A percentile compares a stretch with the other conserved stretches of the same genome.
Conservation (phyloP, 805 yeast genomes). For the Yarrowia sp. region DNA sequence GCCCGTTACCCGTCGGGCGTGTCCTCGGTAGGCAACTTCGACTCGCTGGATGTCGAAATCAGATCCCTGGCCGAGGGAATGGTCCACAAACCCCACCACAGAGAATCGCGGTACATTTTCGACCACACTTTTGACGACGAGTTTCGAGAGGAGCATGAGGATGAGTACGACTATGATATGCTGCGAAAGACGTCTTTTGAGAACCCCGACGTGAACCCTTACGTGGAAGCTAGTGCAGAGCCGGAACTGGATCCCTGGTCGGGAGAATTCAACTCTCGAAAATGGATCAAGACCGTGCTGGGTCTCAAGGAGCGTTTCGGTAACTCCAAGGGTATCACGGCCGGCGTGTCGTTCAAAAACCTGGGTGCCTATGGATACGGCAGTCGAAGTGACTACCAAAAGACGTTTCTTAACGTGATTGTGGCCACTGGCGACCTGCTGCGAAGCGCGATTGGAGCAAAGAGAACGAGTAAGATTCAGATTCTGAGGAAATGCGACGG, state of each 20-base stretch:
- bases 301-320: constrained; percentile 41
- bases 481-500: constrained; percentile 57
- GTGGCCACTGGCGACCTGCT: constrained; percentile 43
- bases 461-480: constrained; percentile 39
- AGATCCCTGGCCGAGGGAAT: constrained; percentile 25
- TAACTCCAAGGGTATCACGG: constrained; percentile 41
- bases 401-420: constrained; percentile 50
- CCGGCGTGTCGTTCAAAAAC: constrained; percentile 57
- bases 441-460: constrained; percentile 33
- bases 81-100: constrained; percentile 13
- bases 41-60: constrained; percentile 25
- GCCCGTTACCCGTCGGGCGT: constrained; percentile 10
- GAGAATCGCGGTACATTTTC: constrained; percentile 22
- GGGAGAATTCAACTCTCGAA: constrained; percentile 53
- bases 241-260: constrained; percentile 58
- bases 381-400: constrained; percentile 62
- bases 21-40: constrained; percentile 24
- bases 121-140: constrained; percentile 23
- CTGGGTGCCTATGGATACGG: constrained; percentile 62
- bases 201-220: constrained; percentile 32
- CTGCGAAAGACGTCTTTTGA: constrained; percentile 14
- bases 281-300: constrained; percentile 64
- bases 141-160: constrained; percentile 22
- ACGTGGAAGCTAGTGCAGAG: constrained; percentile 37
- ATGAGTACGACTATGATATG: constrained; percentile 23